These are phyloP conservation scores for Fomitopsis palustris DNA, from an alignment of 1,284 basidiomycete species.

Conservation along the genomic window DNA sequence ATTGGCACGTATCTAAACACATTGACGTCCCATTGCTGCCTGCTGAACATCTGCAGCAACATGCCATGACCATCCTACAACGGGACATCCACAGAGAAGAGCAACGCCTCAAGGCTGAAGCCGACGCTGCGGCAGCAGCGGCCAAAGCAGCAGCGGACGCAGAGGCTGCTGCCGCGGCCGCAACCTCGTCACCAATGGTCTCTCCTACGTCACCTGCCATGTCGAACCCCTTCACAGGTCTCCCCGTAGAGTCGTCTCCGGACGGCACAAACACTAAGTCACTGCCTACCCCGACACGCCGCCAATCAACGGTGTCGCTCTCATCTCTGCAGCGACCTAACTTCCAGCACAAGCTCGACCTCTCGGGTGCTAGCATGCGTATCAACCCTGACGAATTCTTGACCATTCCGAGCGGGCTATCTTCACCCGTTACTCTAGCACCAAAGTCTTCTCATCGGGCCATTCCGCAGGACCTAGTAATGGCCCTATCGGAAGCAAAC, in stretches of 20 bases:
- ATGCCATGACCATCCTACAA: slow-evolving; percentile 66
- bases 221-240: slow-evolving; percentile 12
- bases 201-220: slow-evolving; percentile 16
- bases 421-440: slow-evolving; percentile 74
- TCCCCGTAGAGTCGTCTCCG: slow-evolving; percentile 8
- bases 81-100: slow-evolving; percentile 63
- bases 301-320: slow-evolving; percentile 71
- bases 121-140: slow-evolving; percentile 23
- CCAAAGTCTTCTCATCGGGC: slow-evolving; percentile 70
- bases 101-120: slow-evolving; percentile 43
- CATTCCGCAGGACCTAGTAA: slow-evolving; percentile 55
- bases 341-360: slow-evolving; percentile 69
- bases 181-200: slow-evolving; percentile 10
- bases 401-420: slow-evolving; percentile 50
- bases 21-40: neutral
- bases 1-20: slow-evolving; percentile 42
- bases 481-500: slow-evolving; percentile 36
- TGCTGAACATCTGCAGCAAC: slow-evolving; percentile 39
- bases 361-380: slow-evolving; percentile 62
- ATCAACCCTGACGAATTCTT: slow-evolving; percentile 54
- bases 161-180: slow-evolving; percentile 16
- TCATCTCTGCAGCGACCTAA: slow-evolving; percentile 70
- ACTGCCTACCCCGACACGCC: slow-evolving; percentile 32
- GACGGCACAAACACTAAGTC: slow-evolving; percentile 11
- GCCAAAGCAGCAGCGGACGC: slow-evolving; percentile 19